Evolutionary conservation across 1,284 basidiomycete genomes (phyloP), one percentile per base, ranked within the genome.

Genomic region (Porodaedalea pini): DNA sequence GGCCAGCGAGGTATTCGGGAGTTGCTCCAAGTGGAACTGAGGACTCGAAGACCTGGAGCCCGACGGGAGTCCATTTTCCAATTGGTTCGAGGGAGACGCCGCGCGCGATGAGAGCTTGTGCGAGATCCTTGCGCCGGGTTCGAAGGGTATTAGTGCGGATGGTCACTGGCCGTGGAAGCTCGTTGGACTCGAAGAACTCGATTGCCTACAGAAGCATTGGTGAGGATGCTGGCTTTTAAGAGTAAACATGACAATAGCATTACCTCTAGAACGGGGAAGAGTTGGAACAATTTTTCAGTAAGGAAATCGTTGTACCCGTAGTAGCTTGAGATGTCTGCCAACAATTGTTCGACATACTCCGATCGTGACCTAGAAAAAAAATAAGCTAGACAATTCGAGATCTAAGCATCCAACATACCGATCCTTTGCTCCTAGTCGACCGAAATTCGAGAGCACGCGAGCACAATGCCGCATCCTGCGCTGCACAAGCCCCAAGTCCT

Each of bases 291-390:
- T 74, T 98, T 98, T 69, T 95, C 92, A 2, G 91, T 86, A 48
- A 99, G 81, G 76, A 94, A 99, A 8, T 92, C 87, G 68, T 98
- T 99, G 77, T 99, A 99, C 43, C 97, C 97, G 70, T 98, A 98
- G 76, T 99, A 99, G 65, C 82, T 93, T 13, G 86, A 86, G 66
- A 98, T 93, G 67, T 98, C 94, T 41, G 86, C 78, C 29, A 96
- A 75, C 45, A 99, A 77, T 71, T 98, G 96, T 41, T 91, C 85
- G 45, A 90, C 79, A 66, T 98, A 95, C 68, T 99, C 97, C 40
- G 92, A 83, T 53, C 95, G 78, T 64, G 92, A 81, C 65, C 94
- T 91, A 63, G 45, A 58, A 59, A 52, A 40, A 36, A 63, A 51
- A 55, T 43, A 51, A 32, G 36, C 39, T 40, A 49, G 40, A 47